A percentile compares a stretch with the other conserved stretches of the same genome.
phyloP scores from a whole-genome alignment of 2,329 filamentous ascomycete species.

The Microsporum ferrugineum region DNA sequence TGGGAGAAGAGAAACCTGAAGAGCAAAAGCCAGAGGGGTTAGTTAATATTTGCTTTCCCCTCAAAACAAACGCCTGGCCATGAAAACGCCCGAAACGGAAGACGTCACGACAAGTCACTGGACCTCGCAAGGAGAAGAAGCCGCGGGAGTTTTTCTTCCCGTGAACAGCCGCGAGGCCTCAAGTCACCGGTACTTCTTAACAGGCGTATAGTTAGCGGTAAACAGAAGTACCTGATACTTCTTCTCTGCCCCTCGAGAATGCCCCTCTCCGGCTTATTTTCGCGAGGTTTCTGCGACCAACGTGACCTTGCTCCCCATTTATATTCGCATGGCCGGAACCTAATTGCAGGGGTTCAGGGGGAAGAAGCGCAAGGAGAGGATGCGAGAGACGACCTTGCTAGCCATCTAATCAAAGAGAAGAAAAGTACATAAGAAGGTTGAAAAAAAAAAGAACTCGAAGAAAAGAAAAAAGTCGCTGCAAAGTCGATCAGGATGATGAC shows the following conservation, averaged over 20 bases:
- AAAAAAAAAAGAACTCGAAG: not conserved
- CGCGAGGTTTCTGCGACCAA: not conserved
- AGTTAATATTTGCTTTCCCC: not conserved
- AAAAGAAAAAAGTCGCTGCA: not conserved
- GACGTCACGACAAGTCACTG: not conserved
- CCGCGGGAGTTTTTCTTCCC: not conserved
- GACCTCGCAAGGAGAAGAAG: not conserved
- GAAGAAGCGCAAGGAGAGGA: not conserved
- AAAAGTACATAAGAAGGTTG: not conserved
- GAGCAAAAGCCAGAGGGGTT: not conserved
- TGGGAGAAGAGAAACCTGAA: not conserved
- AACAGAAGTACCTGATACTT: not conserved
- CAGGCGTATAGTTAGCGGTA: too few species aligned
- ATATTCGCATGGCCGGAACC: not conserved
- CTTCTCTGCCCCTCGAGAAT: not conserved
- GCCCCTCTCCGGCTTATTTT: conserved; percentile 3
- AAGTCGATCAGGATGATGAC: not conserved
- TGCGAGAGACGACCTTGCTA: not conserved
- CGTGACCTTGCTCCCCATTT: not conserved
- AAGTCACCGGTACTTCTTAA: not conserved
- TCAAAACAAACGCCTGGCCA: not conserved
- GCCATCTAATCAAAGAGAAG: not conserved
- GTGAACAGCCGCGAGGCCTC: not conserved
- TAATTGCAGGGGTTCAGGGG: not conserved
- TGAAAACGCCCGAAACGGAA: not conserved